Percentiles rank a stretch among this genome's conserved stretches.
These are phyloP conservation scores for Skeletonema menzelii DNA, from an alignment of 108 stramenopile species.

Conservation along the genomic window DNA sequence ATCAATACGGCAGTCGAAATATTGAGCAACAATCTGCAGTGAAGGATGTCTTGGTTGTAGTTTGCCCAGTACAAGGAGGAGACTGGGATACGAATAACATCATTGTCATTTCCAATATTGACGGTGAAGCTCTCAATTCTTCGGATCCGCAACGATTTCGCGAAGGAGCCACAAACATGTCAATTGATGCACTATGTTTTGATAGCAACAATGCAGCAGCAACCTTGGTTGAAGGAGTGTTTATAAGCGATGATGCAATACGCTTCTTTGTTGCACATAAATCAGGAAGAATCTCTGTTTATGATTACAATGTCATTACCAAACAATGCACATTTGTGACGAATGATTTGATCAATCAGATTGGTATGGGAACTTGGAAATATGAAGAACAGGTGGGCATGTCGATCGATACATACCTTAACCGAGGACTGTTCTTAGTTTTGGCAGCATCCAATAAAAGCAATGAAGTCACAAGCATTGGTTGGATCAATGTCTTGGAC, in stretches of 20 bases:
- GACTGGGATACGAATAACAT: slow-evolving; percentile 15
- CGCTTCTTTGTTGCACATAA: slow-evolving; percentile 47
- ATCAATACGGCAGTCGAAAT: not conserved
- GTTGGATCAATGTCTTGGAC: slow-evolving; percentile 30
- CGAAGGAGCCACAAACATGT: slow-evolving; percentile 55
- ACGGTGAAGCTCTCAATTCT: slow-evolving; percentile 59
- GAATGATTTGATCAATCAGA: slow-evolving; percentile 13
- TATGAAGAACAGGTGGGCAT: slow-evolving; percentile 13
- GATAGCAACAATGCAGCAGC: not conserved
- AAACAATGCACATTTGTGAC: slow-evolving; percentile 31
- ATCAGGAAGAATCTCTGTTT: slow-evolving; percentile 27
- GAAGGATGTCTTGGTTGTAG: slow-evolving; percentile 36
- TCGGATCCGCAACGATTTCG: slow-evolving; percentile 37
- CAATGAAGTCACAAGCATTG: not conserved
- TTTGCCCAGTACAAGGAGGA: slow-evolving; percentile 34
- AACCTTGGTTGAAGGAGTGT: slow-evolving; percentile 14
- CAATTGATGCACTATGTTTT: slow-evolving; percentile 45
- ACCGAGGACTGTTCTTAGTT: slow-evolving; percentile 29
- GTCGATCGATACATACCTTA: slow-evolving; percentile 1
- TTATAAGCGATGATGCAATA: slow-evolving; percentile 19
- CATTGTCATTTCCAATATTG: slow-evolving; percentile 70
- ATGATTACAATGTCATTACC: slow-evolving; percentile 45
- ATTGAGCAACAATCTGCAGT: slow-evolving; percentile 21
- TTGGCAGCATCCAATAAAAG: slow-evolving; percentile 1
- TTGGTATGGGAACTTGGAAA: slow-evolving; percentile 3